Evolutionary conservation across 352 stramenopile genomes (phyloP), one percentile per base, ranked within the genome.

Genomic region (Aphanomyces stellatus): DNA sequence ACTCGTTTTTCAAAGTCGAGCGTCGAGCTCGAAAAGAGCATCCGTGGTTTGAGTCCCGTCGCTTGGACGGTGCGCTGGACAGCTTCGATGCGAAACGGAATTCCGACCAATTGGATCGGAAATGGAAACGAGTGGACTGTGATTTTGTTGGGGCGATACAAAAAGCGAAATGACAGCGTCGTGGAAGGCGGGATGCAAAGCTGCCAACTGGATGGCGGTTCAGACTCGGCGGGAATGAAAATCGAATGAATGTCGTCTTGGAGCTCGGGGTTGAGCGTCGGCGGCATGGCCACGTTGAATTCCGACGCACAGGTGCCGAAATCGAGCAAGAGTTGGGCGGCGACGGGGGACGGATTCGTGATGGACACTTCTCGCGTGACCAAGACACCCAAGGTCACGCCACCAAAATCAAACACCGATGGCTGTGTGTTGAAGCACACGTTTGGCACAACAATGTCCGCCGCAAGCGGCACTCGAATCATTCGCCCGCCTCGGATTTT

Each of bases 1-100:
- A 97, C 80, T n/a, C 84, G 88, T 1, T 81, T 78, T 11, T 85
- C 75, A 67, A 98, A 98, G 49, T 96, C 73, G 46, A 96, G 69
- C 2, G 73, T 73, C 0, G 87, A 85, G 7, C 69, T 76, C 0
- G 82, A 85, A 51, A 97, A 91, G 0, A 88, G 57, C 0, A 97
- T 69, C 0, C 80, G 73, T 0, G 91, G 91, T 4, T 51, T 64
- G 1, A 96, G 70, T 0, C 80, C 84, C 10, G 62, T 73, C 0
- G 81, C 91, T 10, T 71, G 35, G 1, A 98, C 64, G 6, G 75
- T 53, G 1, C 70, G 69, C n/a, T 70, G 17, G 0, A 79, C 37
- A 3, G 17, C 15, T 62, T 24, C 59, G 69, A 1, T 65, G 31
- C 7, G 51, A 61, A 2, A 69, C 62, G 6, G 51, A 17, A 91